Base-by-base conservation (phyloP, 1,139 yeast genomes). In the Zygoascus sp. region DNA sequence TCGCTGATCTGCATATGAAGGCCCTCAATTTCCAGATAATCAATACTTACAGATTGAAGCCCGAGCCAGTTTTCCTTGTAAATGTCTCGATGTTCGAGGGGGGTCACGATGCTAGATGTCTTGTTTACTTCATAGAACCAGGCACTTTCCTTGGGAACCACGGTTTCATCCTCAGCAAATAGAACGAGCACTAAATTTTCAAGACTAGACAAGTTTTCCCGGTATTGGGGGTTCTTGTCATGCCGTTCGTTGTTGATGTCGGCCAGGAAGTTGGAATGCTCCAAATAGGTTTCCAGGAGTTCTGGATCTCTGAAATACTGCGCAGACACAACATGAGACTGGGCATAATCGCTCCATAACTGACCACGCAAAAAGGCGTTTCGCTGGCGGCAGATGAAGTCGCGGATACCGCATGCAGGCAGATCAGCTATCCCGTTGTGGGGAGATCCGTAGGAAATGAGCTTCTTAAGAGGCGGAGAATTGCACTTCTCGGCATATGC, bases 401-500 rank as follows among this genome's bases (percentile, higher is more conserved):
- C 85, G 3, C 71, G 65, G 2, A 70, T 62, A 2, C 63, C 63
- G 61, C 95, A 85, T 5, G 72, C 62, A 0, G 90, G 90, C 40
- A 86, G 67, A 52, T 84, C 92, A 55, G 74, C 72, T 6, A 85
- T 79, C 3, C 95, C 95, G 67, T 81, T 75, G 58, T 86, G 95
- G 0, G 95, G 95, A 1, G 89, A 80, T 0, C 95, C 95, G 66
- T 83, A 84, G 0, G 95, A 82, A 13, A 85, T 69, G 43, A 86
- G 66, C 43, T 73, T 79, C 48, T 74, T 63, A 2, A 84, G 69
- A 2, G 72, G 68, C 1, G 82, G 66, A 21, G 60, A 43, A 46
- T 69, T 67, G 58, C 88, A 81, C 34, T 75, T 63, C 59, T 86
- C 83, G 27, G 78, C 70, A 40, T 83, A 73, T 2, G 81, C 84